Evolutionary conservation across 2,329 filamentous ascomycete genomes (phyloP).

Genomic region (Juglanconis oblonga): DNA sequence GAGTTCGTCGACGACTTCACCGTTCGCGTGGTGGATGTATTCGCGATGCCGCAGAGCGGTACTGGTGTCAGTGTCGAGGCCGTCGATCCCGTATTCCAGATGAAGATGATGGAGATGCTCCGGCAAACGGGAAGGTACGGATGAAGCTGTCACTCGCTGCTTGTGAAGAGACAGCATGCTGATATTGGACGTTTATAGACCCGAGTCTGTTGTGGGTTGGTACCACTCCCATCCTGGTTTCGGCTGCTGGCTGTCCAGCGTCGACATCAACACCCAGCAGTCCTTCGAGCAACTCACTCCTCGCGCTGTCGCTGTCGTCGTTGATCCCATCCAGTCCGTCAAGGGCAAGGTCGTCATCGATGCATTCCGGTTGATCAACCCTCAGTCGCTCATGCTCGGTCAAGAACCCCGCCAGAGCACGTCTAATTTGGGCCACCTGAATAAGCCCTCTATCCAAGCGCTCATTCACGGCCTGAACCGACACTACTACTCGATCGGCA

Average conservation of each 20-base stretch:
- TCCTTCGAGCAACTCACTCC: slow-evolving; percentile 99
- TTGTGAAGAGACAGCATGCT: not conserved
- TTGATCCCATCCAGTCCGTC: slow-evolving; percentile 98
- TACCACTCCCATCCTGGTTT: slow-evolving; percentile 99
- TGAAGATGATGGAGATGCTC: slow-evolving; percentile 99
- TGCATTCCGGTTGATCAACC: slow-evolving; percentile 97
- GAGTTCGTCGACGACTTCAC: slow-evolving; percentile 99
- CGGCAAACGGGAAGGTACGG: slow-evolving; percentile 88
- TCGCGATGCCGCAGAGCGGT: slow-evolving; percentile 98
- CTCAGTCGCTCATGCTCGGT: slow-evolving; percentile 94
- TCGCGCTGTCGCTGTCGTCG: slow-evolving; percentile 93
- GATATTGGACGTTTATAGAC: slow-evolving; percentile 48
- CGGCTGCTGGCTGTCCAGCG: slow-evolving; percentile 97
- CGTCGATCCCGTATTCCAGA: slow-evolving; percentile 97
- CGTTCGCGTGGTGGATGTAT: slow-evolving; percentile 95
- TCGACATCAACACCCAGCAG: slow-evolving; percentile 99
- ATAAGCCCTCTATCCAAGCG: slow-evolving; percentile 99
- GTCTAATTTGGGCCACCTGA: slow-evolving; percentile 94
- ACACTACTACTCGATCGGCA: slow-evolving; percentile 98
- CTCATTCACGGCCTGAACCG: slow-evolving; percentile 97
- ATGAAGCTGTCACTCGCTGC: not conserved
- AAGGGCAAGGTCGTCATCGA: slow-evolving; percentile 99
- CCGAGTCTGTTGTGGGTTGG: slow-evolving; percentile 97
- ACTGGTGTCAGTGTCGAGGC: slow-evolving; percentile 98
- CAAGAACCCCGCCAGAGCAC: slow-evolving; percentile 98